Percentiles rank a stretch among this genome's conserved stretches.
Conservation (phyloP, 257 asterid genomes). For the Ajuga chamaepitys region DNA sequence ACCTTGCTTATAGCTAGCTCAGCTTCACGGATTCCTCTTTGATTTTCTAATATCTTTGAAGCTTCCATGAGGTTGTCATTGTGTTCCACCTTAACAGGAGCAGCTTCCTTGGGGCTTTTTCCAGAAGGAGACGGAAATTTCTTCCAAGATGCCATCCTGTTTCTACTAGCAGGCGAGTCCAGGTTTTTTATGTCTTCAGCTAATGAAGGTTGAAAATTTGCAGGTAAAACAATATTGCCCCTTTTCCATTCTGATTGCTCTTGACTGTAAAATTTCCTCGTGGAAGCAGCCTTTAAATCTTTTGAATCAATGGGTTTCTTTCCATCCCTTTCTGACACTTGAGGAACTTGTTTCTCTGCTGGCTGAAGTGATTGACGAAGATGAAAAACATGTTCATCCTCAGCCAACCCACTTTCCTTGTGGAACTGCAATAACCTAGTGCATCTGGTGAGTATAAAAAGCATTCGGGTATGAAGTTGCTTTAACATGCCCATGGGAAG, state of each 20-base stretch:
- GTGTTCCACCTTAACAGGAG: conserved; percentile 42
- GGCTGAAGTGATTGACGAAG: conserved; percentile 91
- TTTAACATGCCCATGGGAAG: conserved; percentile 85
- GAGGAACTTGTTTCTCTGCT: conserved; percentile 42
- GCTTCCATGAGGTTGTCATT: conserved; percentile 38
- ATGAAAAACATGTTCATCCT: conserved; percentile 64
- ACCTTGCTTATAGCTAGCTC: conserved; percentile 57
- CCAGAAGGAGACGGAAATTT: conserved; percentile 70
- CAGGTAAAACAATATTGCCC: conserved; percentile 35
- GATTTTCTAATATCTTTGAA: conserved; percentile 37
- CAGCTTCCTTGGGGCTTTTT: conserved; percentile 62
- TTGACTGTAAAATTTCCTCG: conserved; percentile 84
- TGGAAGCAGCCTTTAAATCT: conserved; percentile 33
- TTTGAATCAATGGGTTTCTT: conserved; percentile 39
- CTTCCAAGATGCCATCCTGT: conserved; percentile 89
- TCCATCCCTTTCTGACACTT: conserved; percentile 33
- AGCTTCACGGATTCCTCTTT: conserved; percentile 39
- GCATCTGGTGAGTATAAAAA: conserved; percentile 95
- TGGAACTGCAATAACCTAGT: conserved; percentile 94
- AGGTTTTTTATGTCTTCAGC: conserved; percentile 38
- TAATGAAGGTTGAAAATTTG: conserved; percentile 31
- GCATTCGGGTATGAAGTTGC: conserved; percentile 98
- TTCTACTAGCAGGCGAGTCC: conserved; percentile 50
- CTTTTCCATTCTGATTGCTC: conserved; percentile 81
- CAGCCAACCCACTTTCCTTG: conserved; percentile 92